Evolutionary conservation across 192 early-diverging fungal species (phyloP).

Genomic region (Backusella macrospora): DNA sequence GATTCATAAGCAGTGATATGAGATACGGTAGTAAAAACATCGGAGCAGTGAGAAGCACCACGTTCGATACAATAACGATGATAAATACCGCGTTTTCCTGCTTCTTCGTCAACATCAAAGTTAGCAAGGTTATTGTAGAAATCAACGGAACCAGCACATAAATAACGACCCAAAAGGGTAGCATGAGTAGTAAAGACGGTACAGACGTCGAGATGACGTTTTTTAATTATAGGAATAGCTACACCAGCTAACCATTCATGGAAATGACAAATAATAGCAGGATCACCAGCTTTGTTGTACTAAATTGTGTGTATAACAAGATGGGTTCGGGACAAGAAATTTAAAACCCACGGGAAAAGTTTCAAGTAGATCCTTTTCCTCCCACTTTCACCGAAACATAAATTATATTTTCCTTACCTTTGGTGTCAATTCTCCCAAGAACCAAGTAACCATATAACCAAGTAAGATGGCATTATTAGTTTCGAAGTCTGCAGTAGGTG

Average conservation of each 20-base stretch:
- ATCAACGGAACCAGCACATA: constrained; percentile 94
- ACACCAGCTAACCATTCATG: constrained; percentile 98
- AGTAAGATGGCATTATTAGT: constrained; percentile 95
- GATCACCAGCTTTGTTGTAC: constrained; percentile 45
- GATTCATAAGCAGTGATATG: constrained; percentile 97
- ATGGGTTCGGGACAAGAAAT: constrained; percentile 6
- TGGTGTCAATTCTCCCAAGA: constrained; percentile 71
- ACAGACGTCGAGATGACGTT: constrained; percentile 84
- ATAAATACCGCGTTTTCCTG: constrained; percentile 96
- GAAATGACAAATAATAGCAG: constrained; percentile 92
- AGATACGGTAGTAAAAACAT: constrained; percentile 96
- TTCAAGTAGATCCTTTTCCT: background rate
- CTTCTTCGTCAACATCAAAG: constrained; percentile 96
- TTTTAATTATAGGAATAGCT: constrained; percentile 84
- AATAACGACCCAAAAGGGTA: constrained; percentile 92
- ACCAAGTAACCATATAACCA: constrained; percentile 95
- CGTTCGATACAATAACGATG: constrained; percentile 97
- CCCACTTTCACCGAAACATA: constrained; percentile 3
- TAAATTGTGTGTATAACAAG: constrained; percentile 26
- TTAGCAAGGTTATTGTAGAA: constrained; percentile 94
- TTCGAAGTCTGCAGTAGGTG: constrained; percentile 88
- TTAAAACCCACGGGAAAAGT: constrained; percentile 15
- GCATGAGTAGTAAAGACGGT: constrained; percentile 98
- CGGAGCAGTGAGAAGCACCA: constrained; percentile 89
- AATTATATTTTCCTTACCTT: constrained; percentile 34